A percentile compares a stretch with the other conserved stretches of the same genome.
These are phyloP conservation scores for Carnegiea gigantea DNA, from an alignment of 179 eudicot species.

Conservation along the genomic window DNA sequence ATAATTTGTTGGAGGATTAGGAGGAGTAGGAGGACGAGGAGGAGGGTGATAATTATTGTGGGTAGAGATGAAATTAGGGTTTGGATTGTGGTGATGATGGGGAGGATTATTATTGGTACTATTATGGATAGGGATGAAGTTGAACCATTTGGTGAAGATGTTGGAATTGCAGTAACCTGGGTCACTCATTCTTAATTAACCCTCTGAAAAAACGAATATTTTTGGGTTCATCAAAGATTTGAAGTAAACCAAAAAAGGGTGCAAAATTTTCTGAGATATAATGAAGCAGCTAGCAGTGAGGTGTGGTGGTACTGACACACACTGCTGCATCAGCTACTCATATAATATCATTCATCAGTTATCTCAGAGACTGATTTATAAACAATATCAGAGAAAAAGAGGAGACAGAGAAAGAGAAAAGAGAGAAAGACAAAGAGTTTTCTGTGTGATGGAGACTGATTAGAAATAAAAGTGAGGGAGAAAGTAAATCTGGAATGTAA, in stretches of 20 bases:
- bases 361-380: constrained; percentile 16
- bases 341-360: constrained; percentile 6
- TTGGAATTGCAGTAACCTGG: constrained; percentile 23
- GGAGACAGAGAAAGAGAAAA: not conserved
- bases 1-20: not conserved
- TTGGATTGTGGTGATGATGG: constrained; percentile 1
- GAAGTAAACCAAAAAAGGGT: not conserved
- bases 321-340: not conserved
- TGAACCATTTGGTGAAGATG: constrained; percentile 35
- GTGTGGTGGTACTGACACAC: constrained; percentile 12
- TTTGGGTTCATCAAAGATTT: not conserved
- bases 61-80: constrained; percentile 14
- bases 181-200: constrained; percentile 24
- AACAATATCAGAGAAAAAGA: not conserved
- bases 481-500: constrained; percentile 12
- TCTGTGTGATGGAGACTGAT: constrained; percentile 23
- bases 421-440: constrained; percentile 10
- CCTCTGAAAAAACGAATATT: not conserved
- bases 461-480: constrained; percentile 11
- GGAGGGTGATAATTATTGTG: not conserved
- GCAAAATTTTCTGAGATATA: not conserved
- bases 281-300: not conserved
- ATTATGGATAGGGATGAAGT: constrained; percentile 32
- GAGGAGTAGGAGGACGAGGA: not conserved
- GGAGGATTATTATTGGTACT: not conserved